Percentiles rank a stretch among this genome's conserved stretches.
Evolutionary conservation across 495 filamentous ascomycete species (phyloP).

Genomic region (Amniculicola lignicola): DNA sequence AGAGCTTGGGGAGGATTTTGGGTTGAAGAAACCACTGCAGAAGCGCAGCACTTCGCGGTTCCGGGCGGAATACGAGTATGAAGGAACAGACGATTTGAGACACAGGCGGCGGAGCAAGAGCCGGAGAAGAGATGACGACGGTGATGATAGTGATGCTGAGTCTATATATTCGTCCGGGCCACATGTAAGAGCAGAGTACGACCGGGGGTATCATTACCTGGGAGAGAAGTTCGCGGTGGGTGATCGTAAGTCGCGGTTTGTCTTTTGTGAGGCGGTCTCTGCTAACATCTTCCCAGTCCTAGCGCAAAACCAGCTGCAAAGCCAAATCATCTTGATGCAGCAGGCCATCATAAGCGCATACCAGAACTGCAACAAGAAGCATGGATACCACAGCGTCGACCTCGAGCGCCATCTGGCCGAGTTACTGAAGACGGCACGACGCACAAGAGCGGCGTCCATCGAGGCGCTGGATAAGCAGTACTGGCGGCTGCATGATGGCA

Average conservation of each 20-base stretch:
- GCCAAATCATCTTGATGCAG: constrained; percentile 23
- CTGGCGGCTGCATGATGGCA: constrained; percentile 20
- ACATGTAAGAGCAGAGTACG: constrained; percentile 11
- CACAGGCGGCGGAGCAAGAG: constrained; percentile 4
- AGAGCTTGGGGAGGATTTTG: background rate
- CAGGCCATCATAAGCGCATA: constrained; percentile 22
- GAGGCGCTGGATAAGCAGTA: constrained; percentile 19
- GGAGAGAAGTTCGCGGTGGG: constrained; percentile 24
- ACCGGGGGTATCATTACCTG: constrained; percentile 14
- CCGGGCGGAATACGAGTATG: no score
- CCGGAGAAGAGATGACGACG: background rate
- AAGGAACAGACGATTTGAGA: background rate
- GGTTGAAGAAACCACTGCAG: background rate
- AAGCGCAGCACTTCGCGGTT: background rate
- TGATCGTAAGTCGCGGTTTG: constrained; percentile 27
- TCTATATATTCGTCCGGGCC: constrained; percentile 3
- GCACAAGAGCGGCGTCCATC: constrained; percentile 10
- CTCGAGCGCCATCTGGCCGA: constrained; percentile 9
- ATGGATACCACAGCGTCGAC: background rate
- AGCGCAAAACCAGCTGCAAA: constrained; percentile 28
- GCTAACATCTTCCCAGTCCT: constrained; percentile 14
- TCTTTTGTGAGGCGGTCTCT: no score
- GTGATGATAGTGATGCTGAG: constrained; percentile 24
- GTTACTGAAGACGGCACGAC: constrained; percentile 20
- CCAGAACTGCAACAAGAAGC: constrained; percentile 8